These are phyloP conservation scores for Clarireedia monteithiana DNA, from an alignment of 2,329 filamentous ascomycete species.

Conservation along the genomic window DNA sequence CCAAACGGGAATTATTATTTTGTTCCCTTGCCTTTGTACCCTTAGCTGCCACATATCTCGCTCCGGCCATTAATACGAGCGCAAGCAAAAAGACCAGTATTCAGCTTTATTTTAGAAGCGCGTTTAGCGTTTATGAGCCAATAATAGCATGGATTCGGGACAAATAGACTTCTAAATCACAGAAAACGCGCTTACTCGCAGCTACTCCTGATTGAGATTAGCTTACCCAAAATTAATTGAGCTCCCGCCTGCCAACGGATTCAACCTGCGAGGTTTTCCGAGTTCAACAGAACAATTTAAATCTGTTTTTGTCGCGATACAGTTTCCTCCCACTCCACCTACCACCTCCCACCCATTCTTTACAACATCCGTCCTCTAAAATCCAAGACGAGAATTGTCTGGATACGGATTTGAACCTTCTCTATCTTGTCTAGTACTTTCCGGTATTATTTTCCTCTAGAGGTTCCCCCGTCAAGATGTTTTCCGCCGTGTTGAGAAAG, in stretches of 20 bases:
- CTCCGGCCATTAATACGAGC: not conserved
- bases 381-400: conserved; percentile 13
- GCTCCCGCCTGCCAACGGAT: conserved; percentile 3
- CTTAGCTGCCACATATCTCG: not conserved
- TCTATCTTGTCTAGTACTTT: conserved; percentile 16
- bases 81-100: not conserved
- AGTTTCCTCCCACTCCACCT: conserved; percentile 10
- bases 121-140: not conserved
- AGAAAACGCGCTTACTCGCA: not conserved
- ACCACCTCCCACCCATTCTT: not conserved
- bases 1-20: too few relatives aligned
- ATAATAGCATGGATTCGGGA: not conserved
- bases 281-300: conserved; percentile 17
- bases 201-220: not conserved
- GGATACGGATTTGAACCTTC: conserved; percentile 14
- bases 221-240: not conserved
- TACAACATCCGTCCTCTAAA: conserved; percentile 12
- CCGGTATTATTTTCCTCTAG: conserved; percentile 8
- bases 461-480: conserved; percentile 38
- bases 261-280: conserved; percentile 15
- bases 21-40: not conserved
- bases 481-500: conserved; percentile 57
- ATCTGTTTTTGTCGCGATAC: conserved; percentile 10
- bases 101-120: not conserved
- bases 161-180: not conserved